phyloP scores from a whole-genome alignment of 2,329 filamentous ascomycete species.

The Lachnellula cervina region DNA sequence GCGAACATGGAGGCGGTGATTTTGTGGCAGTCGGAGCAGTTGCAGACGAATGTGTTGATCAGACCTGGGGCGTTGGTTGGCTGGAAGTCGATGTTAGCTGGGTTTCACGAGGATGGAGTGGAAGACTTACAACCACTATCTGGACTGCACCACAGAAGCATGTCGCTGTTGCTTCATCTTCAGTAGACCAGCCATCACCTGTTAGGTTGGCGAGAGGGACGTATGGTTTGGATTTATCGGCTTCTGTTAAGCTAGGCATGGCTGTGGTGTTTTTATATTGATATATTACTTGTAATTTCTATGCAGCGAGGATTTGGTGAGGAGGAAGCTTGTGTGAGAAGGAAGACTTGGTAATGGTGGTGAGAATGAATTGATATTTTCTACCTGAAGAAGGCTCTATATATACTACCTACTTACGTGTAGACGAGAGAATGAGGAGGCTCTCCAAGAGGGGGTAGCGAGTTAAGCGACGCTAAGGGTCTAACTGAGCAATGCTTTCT shows the following conservation, averaged over 20 bases:
- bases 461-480: too few relatives aligned
- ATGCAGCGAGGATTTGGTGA: too few relatives aligned
- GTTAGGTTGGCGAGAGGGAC: slow-evolving; percentile 37
- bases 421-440: too few relatives aligned
- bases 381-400: too few relatives aligned
- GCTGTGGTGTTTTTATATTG: too few relatives aligned
- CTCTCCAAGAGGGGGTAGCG: too few relatives aligned
- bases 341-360: too few relatives aligned
- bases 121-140: slow-evolving; percentile 43
- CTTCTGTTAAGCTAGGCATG: background rate
- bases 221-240: slow-evolving; percentile 30
- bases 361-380: too few relatives aligned
- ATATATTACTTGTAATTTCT: too few relatives aligned
- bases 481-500: too few relatives aligned
- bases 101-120: background rate
- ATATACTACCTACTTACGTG: too few relatives aligned
- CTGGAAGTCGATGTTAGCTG: slow-evolving; percentile 24
- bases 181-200: slow-evolving; percentile 41
- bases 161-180: slow-evolving; percentile 49
- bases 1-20: slow-evolving; percentile 59
- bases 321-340: too few relatives aligned
- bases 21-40: slow-evolving; percentile 59
- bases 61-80: slow-evolving; percentile 43
- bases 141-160: slow-evolving; percentile 56
- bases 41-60: slow-evolving; percentile 49